phyloP scores from a whole-genome alignment of 1,139 yeast genomes.

The Nakaseomyces uthaithaninus region DNA sequence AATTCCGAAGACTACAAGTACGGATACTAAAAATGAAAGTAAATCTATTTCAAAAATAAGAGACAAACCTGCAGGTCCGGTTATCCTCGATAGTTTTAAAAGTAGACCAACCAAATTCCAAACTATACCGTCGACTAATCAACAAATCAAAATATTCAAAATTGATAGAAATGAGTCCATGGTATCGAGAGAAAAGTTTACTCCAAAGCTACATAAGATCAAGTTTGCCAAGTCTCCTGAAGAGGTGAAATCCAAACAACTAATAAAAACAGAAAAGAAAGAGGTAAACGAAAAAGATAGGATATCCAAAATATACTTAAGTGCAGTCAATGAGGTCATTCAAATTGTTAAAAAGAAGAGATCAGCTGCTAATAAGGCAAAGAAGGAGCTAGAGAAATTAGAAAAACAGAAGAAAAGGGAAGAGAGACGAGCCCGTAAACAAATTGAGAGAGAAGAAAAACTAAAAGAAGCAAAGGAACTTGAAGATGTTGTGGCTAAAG shows the following conservation, averaged over 20 bases:
- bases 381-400: constrained; percentile 4
- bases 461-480: constrained; percentile 26
- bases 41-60: background rate
- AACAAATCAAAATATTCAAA: constrained; percentile 7
- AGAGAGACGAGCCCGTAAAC: constrained; percentile 20
- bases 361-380: constrained; percentile 18
- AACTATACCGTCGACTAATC: constrained; percentile 2
- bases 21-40: background rate
- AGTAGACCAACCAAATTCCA: constrained; percentile 5
- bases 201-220: constrained; percentile 2
- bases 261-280: constrained; percentile 12
- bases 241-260: constrained; percentile 9
- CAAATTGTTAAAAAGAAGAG: constrained; percentile 23
- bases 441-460: constrained; percentile 16
- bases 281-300: constrained; percentile 17
- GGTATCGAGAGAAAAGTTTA: background rate
- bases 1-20: background rate
- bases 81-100: constrained; percentile 1
- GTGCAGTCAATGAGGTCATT: constrained; percentile 26
- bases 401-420: constrained; percentile 17
- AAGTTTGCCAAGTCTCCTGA: constrained; percentile 10
- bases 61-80: background rate
- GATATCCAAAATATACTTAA: constrained; percentile 18
- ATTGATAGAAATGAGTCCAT: background rate
- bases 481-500: constrained; percentile 28